These are phyloP conservation scores for Phylloporus rhodoxanthus DNA, from an alignment of 768 basidiomycete species.

Conservation along the genomic window DNA sequence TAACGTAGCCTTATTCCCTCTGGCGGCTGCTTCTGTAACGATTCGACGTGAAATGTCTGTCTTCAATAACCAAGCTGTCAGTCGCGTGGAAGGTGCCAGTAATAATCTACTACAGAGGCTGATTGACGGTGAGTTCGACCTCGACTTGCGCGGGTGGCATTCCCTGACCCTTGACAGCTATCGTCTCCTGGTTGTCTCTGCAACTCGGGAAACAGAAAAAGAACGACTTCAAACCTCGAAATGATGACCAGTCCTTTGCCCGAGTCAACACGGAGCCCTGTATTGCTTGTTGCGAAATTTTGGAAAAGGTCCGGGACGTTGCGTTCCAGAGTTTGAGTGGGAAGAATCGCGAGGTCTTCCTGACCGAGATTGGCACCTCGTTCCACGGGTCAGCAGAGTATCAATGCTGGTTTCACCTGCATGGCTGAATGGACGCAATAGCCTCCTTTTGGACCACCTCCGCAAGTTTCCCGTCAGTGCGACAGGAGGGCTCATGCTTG, in stretches of 20 bases:
- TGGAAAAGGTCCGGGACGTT: slow-evolving; percentile 76
- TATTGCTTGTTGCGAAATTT: slow-evolving; percentile 71
- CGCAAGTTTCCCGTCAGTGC: slow-evolving; percentile 96
- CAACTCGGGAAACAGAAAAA: slow-evolving; percentile 91
- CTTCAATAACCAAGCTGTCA: slow-evolving; percentile 85
- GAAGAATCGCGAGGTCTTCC: slow-evolving; percentile 87
- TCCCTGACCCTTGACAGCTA: slow-evolving; percentile 37
- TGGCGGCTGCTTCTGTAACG: slow-evolving; percentile 81
- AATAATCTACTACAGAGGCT: slow-evolving; percentile 77
- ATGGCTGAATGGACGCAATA: slow-evolving; percentile 27
- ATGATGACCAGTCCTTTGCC: slow-evolving; percentile 93
- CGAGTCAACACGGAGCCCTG: slow-evolving; percentile 94
- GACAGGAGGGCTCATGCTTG: slow-evolving; percentile 95
- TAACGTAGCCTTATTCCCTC: slow-evolving; percentile 81
- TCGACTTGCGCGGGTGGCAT: background rate
- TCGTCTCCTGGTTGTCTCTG: slow-evolving; percentile 65
- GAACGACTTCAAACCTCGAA: slow-evolving; percentile 93
- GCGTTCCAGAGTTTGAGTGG: slow-evolving; percentile 77
- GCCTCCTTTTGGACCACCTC: slow-evolving; percentile 88
- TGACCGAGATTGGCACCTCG: slow-evolving; percentile 88
- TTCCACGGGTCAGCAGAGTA: slow-evolving; percentile 69
- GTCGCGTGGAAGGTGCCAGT: slow-evolving; percentile 75
- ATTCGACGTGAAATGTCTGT: slow-evolving; percentile 87
- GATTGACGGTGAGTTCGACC: slow-evolving; percentile 60
- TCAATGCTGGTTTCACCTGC: background rate